Evolutionary conservation across 805 yeast species (phyloP), one percentile per base, ranked within the genome.

Genomic region (Pichia occidentalis): DNA sequence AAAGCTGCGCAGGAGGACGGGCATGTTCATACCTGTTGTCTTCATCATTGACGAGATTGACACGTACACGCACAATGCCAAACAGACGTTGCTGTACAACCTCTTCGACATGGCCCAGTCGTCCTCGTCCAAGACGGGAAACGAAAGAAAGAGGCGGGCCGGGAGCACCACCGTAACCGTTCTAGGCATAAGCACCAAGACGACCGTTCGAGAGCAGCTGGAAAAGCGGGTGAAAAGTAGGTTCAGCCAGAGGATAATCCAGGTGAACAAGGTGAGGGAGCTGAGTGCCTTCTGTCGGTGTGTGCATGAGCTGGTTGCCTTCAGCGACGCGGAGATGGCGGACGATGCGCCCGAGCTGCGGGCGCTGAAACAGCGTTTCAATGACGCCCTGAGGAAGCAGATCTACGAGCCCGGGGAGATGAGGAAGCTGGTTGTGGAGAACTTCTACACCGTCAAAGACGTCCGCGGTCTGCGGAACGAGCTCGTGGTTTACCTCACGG

Each of bases 151-250:
- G 10, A 16, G 20, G 19, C 8, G 21, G 36, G 9, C 72, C 2
- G 95, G 30, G 10, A 40, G 44, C 2, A 68, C 74, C 2, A 95
- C 96, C 1, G 76, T 88, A 5, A 73, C 92, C 36, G 84, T 90
- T 5, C 58, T 92, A 32, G 97, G 97, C 2, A 60, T 81, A 10
- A 79, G 94, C 1, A 71, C 88, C 1, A 77, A 80, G 37, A 65
- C 85, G 34, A 85, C 84, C 5, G 71, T 86, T 1, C 67, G 88
- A 34, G 97, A 90, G 49, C 67, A 76, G 49, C 64, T 92, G 32
- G 99, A 92, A 53, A 92, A 90, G 53, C 70, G 99, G 51, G 97
- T 92, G 1, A 72, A 86, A 48, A 80, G 94, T 40, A 65, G 99
- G 46, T 92, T 88, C 56, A 79, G 92, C 13, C 96, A 90, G 53